phyloP scores from a whole-genome alignment of 2,329 filamentous ascomycete genomes.

The Cordyceps tenuipes region DNA sequence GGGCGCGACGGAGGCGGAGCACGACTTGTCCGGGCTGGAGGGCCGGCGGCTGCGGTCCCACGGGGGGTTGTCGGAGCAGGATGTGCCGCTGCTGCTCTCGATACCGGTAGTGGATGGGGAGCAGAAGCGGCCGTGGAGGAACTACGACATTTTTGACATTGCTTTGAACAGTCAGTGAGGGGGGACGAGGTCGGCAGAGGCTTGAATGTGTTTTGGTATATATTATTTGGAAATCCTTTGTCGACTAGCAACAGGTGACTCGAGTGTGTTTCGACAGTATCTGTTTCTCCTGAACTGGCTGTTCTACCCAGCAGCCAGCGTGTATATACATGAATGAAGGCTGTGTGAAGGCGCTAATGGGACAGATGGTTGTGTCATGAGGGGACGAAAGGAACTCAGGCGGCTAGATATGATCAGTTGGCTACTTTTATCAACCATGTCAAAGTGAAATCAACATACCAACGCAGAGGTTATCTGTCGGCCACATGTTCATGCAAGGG shows the following conservation, averaged over 20 bases:
- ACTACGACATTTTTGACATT: conserved; percentile 32
- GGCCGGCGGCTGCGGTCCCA: conserved; percentile 31
- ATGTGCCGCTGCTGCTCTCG: conserved; percentile 28
- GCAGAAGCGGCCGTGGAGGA: conserved; percentile 22
- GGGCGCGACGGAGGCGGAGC: conserved; percentile 26
- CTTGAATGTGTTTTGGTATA: not conserved
- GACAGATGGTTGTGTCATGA: not conserved
- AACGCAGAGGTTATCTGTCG: conserved; percentile 9
- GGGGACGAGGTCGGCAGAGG: not conserved
- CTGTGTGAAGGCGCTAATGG: not conserved
- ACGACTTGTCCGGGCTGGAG: conserved; percentile 25
- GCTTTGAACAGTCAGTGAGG: conserved; percentile 22
- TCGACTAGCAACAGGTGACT: not conserved
- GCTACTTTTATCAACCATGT: not conserved
- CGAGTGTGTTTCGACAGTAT: too few species aligned
- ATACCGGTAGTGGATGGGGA: conserved; percentile 15
- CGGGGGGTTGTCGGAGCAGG: conserved; percentile 31
- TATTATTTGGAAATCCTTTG: not conserved
- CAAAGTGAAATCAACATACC: not conserved
- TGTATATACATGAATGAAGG: not conserved
- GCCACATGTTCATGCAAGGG: conserved; percentile 8
- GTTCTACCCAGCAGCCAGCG: not conserved
- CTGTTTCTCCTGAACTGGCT: not conserved
- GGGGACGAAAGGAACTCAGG: not conserved
- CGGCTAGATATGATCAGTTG: not conserved